A percentile compares a stretch with the other conserved stretches of the same genome.
Evolutionary conservation across 331 rosid species (phyloP).

Genomic region (Ulmus americana): DNA sequence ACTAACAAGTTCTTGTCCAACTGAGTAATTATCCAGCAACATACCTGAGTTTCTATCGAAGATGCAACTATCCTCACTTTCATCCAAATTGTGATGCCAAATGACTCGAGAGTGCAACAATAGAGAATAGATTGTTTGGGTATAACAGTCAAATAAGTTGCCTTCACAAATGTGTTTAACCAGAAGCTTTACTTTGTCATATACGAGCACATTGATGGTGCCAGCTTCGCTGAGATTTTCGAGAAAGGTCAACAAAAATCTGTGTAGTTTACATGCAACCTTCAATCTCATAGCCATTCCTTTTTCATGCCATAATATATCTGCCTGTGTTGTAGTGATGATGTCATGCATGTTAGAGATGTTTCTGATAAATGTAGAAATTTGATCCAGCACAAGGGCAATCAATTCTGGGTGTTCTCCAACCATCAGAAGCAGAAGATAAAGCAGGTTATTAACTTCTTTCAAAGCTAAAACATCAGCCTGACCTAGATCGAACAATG

Average conservation of each 20-base stretch:
- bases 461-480: conserved; percentile 24
- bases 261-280: conserved; percentile 27
- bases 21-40: conserved; percentile 6
- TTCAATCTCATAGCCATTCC: conserved; percentile 19
- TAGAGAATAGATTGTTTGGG: conserved; percentile 31
- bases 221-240: conserved; percentile 32
- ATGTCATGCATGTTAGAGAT: conserved; percentile 21
- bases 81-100: conserved; percentile 36
- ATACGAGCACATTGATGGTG: conserved; percentile 17
- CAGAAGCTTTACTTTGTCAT: conserved; percentile 39
- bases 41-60: conserved; percentile 14
- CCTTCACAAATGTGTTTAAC: conserved; percentile 39
- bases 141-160: conserved; percentile 29
- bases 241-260: conserved; percentile 34
- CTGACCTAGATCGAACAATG: conserved; percentile 26
- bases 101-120: conserved; percentile 33
- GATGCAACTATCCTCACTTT: conserved; percentile 12
- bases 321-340: conserved; percentile 16
- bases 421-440: conserved; percentile 36
- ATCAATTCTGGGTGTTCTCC: conserved; percentile 33
- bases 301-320: conserved; percentile 4
- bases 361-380: conserved; percentile 22
- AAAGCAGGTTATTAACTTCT: conserved; percentile 27
- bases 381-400: conserved; percentile 33
- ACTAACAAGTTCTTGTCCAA: conserved; percentile 32